Base-by-base conservation (phyloP, 1,284 basidiomycete genomes). In the Apiotrichum siamense region DNA sequence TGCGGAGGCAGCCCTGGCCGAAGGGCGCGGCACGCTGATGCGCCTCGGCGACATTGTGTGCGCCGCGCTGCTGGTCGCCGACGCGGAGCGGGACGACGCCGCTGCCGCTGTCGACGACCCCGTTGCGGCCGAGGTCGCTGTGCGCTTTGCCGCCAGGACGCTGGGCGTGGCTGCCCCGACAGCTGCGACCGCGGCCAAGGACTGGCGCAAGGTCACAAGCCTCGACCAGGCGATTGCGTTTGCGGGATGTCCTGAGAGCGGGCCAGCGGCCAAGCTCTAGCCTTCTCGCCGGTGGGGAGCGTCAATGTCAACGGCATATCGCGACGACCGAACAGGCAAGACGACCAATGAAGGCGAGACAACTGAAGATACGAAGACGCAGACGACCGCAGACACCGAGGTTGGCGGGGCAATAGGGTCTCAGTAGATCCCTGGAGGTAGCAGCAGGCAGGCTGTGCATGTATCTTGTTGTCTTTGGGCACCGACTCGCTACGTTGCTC, bases 151-250 rank as follows among this genome's bases (percentile, higher is more conserved):
- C 1, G 10, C 39, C 24, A 18, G 27, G 13, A 3, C 23, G n/a
- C 27, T 44, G 18, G 25, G 47, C n/a, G 18, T 32, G 44, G 23
- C 21, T 12, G 13, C 13, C 33, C 17, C 36, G 24, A 20, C 25
- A 35, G n/a, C 15, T 27, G 18, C 13, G 36, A 29, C 44, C 33
- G 21, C 12, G 7, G 6, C n/a, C 26, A 1, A 21, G 0, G 26
- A 38, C 21, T 57, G 55, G 55, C 35, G 20, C 18, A 35, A 33
- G 17, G 39, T 40, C 10, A 26, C 39, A 7, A 24, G 7, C 29
- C 33, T 43, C 49, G 55, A 57, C 46, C 42, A 51, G 39, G 24
- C 24, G 27, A 57, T 57, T 21, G 52, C 46, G 25, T 57, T 57
- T 35, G 52, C 48, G n/a, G 39, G 49, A 18, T 38, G 50, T 18